phyloP scores from a whole-genome alignment of 768 basidiomycete genomes.

The Boletellus sp. region DNA sequence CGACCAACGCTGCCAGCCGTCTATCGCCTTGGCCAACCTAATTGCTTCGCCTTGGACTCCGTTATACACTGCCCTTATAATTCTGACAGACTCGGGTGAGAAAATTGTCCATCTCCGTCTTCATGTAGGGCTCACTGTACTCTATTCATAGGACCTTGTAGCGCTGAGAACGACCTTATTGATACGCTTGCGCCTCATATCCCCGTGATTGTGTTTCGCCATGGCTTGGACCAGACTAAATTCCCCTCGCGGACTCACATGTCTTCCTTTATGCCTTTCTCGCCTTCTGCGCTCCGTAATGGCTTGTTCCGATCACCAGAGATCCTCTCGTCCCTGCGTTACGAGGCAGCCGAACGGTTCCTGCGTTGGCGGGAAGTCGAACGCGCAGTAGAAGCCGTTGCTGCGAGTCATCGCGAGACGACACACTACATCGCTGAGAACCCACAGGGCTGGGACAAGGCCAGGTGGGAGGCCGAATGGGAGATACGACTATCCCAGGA shows the following conservation, averaged over 20 bases:
- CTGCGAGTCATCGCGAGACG: conserved; percentile 28
- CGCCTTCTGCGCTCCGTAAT: conserved; percentile 47
- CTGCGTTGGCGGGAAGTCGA: conserved; percentile 71
- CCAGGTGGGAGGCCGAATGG: conserved; percentile 67
- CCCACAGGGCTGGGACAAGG: conserved; percentile 50
- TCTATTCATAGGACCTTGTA: conserved; percentile 23
- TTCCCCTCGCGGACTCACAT: conserved; percentile 35
- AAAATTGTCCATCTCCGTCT: conserved; percentile 2
- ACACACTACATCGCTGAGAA: conserved; percentile 18
- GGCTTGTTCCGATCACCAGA: conserved; percentile 66
- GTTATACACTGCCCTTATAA: conserved; percentile 57
- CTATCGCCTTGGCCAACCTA: conserved; percentile 45
- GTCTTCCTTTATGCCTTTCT: conserved; percentile 55
- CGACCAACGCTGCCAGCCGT: conserved; percentile 51
- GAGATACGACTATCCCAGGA: conserved; percentile 56
- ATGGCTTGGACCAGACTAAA: conserved; percentile 32
- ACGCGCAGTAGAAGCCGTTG: conserved; percentile 46
- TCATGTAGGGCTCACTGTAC: not conserved
- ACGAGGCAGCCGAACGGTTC: conserved; percentile 67
- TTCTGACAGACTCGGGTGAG: conserved; percentile 49
- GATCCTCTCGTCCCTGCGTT: conserved; percentile 51
- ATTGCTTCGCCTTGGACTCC: conserved; percentile 57
- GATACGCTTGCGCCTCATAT: conserved; percentile 49
- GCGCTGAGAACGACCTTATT: conserved; percentile 44
- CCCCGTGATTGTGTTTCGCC: conserved; percentile 54